Evolutionary conservation across 306 rosid species (phyloP), one percentile per base, ranked within the genome.

Genomic region (Comarum palustre): DNA sequence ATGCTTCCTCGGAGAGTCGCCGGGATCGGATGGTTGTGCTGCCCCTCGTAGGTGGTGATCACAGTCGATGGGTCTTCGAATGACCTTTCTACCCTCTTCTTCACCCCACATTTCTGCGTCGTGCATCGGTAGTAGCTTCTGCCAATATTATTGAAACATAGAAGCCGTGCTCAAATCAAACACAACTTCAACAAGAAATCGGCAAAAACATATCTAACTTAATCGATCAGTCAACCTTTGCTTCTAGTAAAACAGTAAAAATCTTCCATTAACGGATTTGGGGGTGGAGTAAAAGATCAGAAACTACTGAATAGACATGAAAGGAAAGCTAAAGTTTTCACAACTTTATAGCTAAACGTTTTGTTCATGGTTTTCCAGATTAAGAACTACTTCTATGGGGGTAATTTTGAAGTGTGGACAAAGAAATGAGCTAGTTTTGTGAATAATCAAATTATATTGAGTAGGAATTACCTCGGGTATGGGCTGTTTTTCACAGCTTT

Each of bases 81-180:
- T 39, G 91, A 91, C 78, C 97, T 89, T 82, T 91, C 97, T 19
- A 91, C 96, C 22, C 97, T 86, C 73, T 91, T 91, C 84, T 91
- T 91, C 74, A 91, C 97, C 17, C 82, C 79, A 77, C 97, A 91
- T 69, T 89, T 91, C 76, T 87, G 97, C 0, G 96, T 91, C 1
- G 97, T 91, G 82, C 97, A 91, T 32, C 97, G 81, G 66, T 91
- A 91, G 71, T 91, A 91, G 82, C 96, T 89, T 86, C 97, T 91
- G 83, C 77, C 77, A 65, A 22, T 16, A 8, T 5, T 5, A 10
- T 24, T 39, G 45, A 41, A 34, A 27, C 24, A 14, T 3, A 71
- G 52, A 71, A 71, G 75, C n/a, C 75, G 75, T 71, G 66, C 17
- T 25, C 27, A 41, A 55, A 55, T 55, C 8, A 71, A 71, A 55